phyloP scores from a whole-genome alignment of 805 yeast species.

The Nakazawaea molendinolei region DNA sequence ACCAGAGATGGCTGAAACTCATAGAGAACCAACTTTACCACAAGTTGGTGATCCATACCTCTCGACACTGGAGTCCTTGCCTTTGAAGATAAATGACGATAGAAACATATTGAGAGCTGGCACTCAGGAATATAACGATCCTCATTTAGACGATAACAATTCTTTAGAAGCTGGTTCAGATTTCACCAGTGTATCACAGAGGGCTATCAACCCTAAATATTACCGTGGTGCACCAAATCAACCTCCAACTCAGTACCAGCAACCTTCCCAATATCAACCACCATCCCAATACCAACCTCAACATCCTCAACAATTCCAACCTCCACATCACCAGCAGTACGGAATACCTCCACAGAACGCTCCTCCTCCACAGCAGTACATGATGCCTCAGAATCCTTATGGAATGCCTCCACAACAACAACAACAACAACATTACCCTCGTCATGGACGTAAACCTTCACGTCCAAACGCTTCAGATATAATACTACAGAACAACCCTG shows the following conservation, averaged over 20 bases:
- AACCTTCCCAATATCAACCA: constrained; percentile 12
- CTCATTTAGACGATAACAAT: constrained; percentile 18
- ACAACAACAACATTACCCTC: constrained; percentile 15
- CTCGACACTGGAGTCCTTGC: constrained; percentile 1
- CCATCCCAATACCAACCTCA: constrained; percentile 10
- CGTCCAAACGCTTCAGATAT: constrained; percentile 31
- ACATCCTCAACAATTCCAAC: constrained; percentile 17
- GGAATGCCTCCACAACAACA: constrained; percentile 20
- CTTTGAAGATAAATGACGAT: constrained; percentile 13
- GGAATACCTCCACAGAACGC: constrained; percentile 14
- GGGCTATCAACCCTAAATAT: constrained; percentile 61
- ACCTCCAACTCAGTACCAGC: constrained; percentile 4
- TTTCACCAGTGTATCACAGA: constrained; percentile 73
- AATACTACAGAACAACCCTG: constrained; percentile 42
- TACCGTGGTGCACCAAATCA: constrained; percentile 25
- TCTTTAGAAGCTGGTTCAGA: constrained; percentile 42
- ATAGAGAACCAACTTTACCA: constrained; percentile 13
- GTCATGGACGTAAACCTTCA: constrained; percentile 8
- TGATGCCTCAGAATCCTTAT: constrained; percentile 16
- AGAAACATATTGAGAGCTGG: constrained; percentile 12
- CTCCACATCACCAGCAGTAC: constrained; percentile 14
- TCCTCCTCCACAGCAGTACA: constrained; percentile 13
- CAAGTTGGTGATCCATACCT: constrained; percentile 12
- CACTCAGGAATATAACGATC: constrained; percentile 8
- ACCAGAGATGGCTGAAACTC: constrained; percentile 7